Evolutionary conservation across 768 basidiomycete genomes (phyloP), one percentile per base, ranked within the genome.

Genomic region (Mycena filopes): DNA sequence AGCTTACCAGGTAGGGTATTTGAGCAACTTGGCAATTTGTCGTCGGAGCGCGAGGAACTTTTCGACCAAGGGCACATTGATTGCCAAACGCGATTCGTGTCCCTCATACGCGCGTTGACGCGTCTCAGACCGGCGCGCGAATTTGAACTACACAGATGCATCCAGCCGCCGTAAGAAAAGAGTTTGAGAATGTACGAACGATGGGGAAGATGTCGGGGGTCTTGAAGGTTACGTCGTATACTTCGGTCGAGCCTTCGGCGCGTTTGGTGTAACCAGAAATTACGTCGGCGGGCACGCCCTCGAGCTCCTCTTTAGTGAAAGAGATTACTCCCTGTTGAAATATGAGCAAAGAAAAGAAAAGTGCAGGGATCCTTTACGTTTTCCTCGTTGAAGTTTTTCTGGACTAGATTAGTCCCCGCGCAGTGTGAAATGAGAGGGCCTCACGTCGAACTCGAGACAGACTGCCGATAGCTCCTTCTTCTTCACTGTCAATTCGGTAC

Each of bases 331-430:
- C 87, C 91, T 93, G 61, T 20, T 33, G 0, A 21, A 49, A 42
- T 23, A 23, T 72, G 42, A 40, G 56, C 41, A 10, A 53, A 41
- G 25, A 36, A 8, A 13, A 51, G 38, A 15, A 28, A 23, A 23
- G 60, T 67, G 91, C 92, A 53, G 3, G 1, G 26, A 12, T 1
- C 3, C 15, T 26, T 58, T 54, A 64, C 63, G 46, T 91, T 88
- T 73, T 96, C 94, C 76, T 96, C 94, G 70, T 95, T 95, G 79
- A 91, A 94, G 79, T 94, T 93, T 89, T 91, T 93, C 89, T 92
- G 56, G 25, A 43, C 33, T 15, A 53, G 13, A 43, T 21, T 26
- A 66, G 70, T 11, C 36, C n/a, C 5, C 15, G 36, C 51, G 26
- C 63, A 4, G 43, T 23, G 21, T 18, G 46, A 36, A 29, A 58